phyloP scores from a whole-genome alignment of 176 grass and related monocot genomes.

The Lolium rigidum region DNA sequence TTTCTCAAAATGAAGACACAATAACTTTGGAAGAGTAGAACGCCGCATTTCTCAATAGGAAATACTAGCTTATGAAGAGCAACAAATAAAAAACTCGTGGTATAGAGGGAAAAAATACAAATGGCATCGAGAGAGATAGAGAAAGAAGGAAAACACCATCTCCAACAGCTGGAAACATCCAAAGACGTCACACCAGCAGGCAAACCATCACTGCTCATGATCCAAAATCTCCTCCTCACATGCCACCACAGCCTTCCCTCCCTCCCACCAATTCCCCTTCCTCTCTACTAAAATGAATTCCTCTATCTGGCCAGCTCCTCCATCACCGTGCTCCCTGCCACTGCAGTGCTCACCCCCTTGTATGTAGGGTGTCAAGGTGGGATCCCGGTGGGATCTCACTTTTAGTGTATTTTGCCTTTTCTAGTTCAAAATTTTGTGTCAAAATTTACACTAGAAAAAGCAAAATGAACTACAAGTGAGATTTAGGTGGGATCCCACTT shows the following conservation, averaged over 20 bases:
- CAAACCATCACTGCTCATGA: neutral
- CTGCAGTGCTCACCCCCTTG: neutral
- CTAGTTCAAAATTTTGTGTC: too few species aligned
- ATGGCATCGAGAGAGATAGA: neutral
- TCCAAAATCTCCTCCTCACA: neutral
- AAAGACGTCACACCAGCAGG: neutral
- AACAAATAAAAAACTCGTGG: neutral
- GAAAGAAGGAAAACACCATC: neutral
- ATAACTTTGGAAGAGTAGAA: neutral
- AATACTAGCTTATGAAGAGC: neutral
- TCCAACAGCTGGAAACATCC: neutral
- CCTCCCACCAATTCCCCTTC: neutral
- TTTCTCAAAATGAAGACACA: neutral
- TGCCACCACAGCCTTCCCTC: neutral
- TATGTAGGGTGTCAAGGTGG: too few species aligned
- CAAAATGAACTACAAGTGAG: too few species aligned
- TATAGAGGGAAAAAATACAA: neutral
- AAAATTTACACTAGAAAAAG: too few species aligned
- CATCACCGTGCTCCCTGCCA: neutral
- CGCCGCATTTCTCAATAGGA: neutral
- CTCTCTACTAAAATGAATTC: constrained; percentile 18
- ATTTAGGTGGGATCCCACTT: too few species aligned
- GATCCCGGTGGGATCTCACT: too few species aligned
- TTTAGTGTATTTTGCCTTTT: too few species aligned
- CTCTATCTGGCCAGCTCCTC: neutral